phyloP scores from a whole-genome alignment of 345 rosid genomes.

The Pistacia integerrima region DNA sequence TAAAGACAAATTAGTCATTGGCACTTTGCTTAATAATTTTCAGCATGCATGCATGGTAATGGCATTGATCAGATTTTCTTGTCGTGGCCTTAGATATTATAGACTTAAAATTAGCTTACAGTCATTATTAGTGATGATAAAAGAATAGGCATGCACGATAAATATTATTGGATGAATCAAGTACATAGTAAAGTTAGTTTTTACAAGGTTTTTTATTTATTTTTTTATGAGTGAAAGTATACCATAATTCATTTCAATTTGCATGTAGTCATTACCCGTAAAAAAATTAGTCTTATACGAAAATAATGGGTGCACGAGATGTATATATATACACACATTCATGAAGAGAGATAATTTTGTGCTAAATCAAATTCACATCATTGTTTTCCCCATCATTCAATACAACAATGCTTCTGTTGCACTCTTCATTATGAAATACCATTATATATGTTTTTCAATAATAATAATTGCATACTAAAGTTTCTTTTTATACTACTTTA shows the following conservation, averaged over 20 bases:
- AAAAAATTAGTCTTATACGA: slow-evolving; percentile 5
- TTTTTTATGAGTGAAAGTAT: not conserved
- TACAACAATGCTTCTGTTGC: slow-evolving; percentile 33
- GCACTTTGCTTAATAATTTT: slow-evolving; percentile 1
- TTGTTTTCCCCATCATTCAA: slow-evolving; percentile 28
- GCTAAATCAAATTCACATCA: slow-evolving; percentile 9
- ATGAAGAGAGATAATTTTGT: not conserved
- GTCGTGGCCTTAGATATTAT: not conserved
- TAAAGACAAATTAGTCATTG: not conserved
- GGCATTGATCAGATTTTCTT: not conserved
- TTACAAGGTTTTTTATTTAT: not conserved
- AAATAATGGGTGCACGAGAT: slow-evolving; percentile 19
- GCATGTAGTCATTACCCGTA: slow-evolving; percentile 7
- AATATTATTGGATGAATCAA: not conserved
- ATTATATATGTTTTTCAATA: slow-evolving; percentile 19
- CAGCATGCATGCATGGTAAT: not conserved
- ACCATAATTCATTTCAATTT: not conserved
- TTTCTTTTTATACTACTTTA: slow-evolving; percentile 15
- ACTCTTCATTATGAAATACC: slow-evolving; percentile 36
- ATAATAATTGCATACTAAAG: slow-evolving; percentile 17
- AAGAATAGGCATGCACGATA: not conserved
- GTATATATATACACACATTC: not conserved
- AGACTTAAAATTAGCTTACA: not conserved
- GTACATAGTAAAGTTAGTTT: not conserved
- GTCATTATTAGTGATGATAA: slow-evolving; percentile 6